Evolutionary conservation across 2,329 filamentous ascomycete genomes (phyloP), one percentile per base, ranked within the genome.

Genomic region (Aspergillus japonicus): DNA sequence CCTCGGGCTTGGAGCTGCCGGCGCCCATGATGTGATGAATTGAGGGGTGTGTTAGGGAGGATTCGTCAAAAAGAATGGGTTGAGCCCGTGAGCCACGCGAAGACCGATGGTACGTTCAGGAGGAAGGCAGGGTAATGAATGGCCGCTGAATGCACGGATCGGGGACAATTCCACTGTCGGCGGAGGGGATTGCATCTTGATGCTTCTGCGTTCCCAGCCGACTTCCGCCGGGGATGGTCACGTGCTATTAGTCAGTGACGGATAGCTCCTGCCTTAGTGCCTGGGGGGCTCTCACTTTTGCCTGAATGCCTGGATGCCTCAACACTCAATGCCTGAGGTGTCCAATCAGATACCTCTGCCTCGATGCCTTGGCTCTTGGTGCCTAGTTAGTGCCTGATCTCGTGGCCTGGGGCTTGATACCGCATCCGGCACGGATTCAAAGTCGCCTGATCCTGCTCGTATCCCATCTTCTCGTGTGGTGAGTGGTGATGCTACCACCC

Each of bases 1-100:
- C 77, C 64, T 83, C 80, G 67, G 83, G 82, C 77, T 87, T 87
- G 56, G 86, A 88, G 76, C 81, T 81, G 67, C 84, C 84, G 71
- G 82, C 81, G 73, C 86, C 86, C 86, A 89, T 88, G 53, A 61
- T 73, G 67, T 72, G 58, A 48, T 48, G 23, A 19, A n/a, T 44
- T 55, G 57, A 35, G 33, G 48, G 53, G 50, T 50, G 57, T 39
- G 39, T 24, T 16, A 11, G 16, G 5, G 39, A 8, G 14, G 6
- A 2, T 6, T 44, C 48, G 48, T 50, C n/a, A 29, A 4, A 16
- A 16, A 29, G 48, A 19, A 26, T 50, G 3, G 10, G 26, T 29
- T 29, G 5, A 16, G 12, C 16, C 24, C 29, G 19, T 50, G n/a
- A 29, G 23, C 47, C 48, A 50, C 23, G 19, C 7, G 24, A 23